Evolutionary conservation across 768 basidiomycete species (phyloP).

Genomic region (Boletus tomentosulus): DNA sequence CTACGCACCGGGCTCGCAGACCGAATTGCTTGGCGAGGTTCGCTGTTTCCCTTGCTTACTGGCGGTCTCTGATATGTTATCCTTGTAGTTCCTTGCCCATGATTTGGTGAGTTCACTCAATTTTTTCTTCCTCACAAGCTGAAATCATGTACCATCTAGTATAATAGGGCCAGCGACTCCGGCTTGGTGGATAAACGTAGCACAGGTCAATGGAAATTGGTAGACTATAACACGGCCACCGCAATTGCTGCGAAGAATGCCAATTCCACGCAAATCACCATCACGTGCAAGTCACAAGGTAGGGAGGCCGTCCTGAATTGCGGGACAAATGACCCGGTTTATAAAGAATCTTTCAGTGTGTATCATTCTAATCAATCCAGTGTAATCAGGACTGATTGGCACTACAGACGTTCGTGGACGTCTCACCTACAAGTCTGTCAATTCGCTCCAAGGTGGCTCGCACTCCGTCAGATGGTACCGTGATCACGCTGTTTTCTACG

Average conservation of each 20-base stretch:
- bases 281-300: neutral
- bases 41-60: too few species aligned
- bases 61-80: too few species aligned
- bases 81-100: neutral
- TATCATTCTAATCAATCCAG: neutral
- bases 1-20: too few species aligned
- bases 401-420: neutral
- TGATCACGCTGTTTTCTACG: neutral
- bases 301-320: neutral
- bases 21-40: too few species aligned
- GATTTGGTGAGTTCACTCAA: neutral
- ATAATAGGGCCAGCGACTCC: neutral
- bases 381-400: neutral
- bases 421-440: neutral
- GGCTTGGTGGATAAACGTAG: neutral
- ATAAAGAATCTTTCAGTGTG: neutral
- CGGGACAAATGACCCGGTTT: neutral
- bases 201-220: neutral
- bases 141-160: neutral
- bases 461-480: neutral
- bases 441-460: neutral
- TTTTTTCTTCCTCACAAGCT: neutral
- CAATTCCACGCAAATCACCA: too few species aligned
- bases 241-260: neutral
- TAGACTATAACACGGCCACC: neutral